These are phyloP conservation scores for Yarrowia phangngaensis DNA, from an alignment of 805 yeast species.

Conservation along the genomic window DNA sequence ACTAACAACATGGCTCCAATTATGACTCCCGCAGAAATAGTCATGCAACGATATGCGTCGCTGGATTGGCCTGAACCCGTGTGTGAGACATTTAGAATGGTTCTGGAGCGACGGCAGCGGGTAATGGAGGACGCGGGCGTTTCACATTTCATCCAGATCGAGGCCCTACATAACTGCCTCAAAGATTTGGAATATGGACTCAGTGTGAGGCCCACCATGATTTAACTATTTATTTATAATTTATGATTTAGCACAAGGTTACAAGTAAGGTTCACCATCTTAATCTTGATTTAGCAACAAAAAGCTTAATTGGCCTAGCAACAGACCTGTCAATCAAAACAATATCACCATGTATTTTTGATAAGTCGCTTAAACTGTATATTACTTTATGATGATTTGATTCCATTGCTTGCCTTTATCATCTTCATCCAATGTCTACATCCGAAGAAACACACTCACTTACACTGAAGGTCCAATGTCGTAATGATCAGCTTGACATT, in stretches of 20 bases:
- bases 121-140: conserved; percentile 16
- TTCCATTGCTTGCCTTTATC: no score
- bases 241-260: not conserved
- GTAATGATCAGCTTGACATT: not conserved
- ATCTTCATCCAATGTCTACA: not conserved
- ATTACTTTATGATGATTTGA: no score
- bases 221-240: conserved; percentile 1
- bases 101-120: conserved; percentile 2
- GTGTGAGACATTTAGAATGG: not conserved
- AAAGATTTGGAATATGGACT: conserved; percentile 7
- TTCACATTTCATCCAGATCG: conserved; percentile 21
- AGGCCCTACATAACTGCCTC: conserved; percentile 6
- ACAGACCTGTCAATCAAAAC: no score
- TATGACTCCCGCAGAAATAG: conserved; percentile 3
- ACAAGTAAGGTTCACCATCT: not conserved
- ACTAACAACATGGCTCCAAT: no score
- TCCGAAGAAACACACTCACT: not conserved
- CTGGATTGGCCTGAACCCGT: conserved; percentile 2
- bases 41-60: conserved; percentile 11
- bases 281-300: no score
- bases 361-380: no score
- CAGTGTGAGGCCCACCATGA: conserved; percentile 1
- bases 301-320: no score
- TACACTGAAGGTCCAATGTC: not conserved
- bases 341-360: no score